Conservation (phyloP, 169 alveolate genomes). For the Cryptosporidium ryanae region DNA sequence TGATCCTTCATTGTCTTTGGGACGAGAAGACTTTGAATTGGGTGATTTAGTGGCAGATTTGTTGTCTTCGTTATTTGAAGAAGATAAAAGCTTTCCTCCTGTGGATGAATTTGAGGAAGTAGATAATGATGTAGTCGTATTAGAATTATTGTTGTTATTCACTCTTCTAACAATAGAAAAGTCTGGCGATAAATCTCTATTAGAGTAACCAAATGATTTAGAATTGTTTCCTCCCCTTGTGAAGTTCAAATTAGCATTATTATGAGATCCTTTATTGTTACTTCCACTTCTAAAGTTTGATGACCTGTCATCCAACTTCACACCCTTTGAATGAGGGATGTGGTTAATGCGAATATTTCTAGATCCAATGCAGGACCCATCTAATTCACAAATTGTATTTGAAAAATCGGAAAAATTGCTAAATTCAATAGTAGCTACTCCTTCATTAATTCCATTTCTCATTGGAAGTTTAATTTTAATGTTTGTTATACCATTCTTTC, state of each 20-base stretch:
- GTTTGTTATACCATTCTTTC: slow-evolving; percentile 16
- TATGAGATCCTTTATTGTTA: not conserved
- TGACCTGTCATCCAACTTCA: slow-evolving; percentile 13
- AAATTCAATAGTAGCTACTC: slow-evolving; percentile 57
- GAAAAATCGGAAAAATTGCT: slow-evolving; percentile 47
- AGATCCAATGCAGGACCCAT: slow-evolving; percentile 63
- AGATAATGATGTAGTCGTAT: not conserved
- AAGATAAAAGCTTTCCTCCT: not conserved
- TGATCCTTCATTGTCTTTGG: not conserved
- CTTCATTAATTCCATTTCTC: slow-evolving; percentile 68
- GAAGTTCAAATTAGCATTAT: not conserved
- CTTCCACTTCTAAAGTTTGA: not conserved
- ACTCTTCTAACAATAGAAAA: slow-evolving; percentile 51
- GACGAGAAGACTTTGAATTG: not conserved
- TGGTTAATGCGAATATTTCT: slow-evolving; percentile 57
- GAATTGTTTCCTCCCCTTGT: not conserved
- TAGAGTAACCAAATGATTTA: slow-evolving; percentile 7
- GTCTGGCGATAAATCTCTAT: slow-evolving; percentile 64
- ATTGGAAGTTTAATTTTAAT: slow-evolving; percentile 51
- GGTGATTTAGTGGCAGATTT: not conserved
- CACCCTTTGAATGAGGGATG: not conserved
- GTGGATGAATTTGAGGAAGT: not conserved
- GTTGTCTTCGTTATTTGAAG: not conserved
- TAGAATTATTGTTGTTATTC: slow-evolving; percentile 11
- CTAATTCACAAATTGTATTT: slow-evolving; percentile 17